These are phyloP conservation scores for Citrullus mucosospermus DNA, from an alignment of 306 rosid genomes.

Conservation along the genomic window DNA sequence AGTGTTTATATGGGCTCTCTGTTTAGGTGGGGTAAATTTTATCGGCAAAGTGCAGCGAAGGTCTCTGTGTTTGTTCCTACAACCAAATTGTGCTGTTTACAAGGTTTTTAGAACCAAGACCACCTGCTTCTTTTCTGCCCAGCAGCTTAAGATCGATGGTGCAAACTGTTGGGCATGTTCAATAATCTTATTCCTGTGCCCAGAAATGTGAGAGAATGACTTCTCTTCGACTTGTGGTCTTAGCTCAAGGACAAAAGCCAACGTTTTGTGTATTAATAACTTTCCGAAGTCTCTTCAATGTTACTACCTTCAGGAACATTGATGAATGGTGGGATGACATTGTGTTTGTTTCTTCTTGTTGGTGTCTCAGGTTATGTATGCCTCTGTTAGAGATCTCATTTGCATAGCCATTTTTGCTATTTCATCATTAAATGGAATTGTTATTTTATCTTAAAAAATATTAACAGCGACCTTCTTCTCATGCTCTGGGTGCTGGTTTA, in stretches of 20 bases:
- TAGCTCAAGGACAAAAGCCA: neutral
- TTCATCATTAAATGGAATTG: neutral
- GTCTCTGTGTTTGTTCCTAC: neutral
- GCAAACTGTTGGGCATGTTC: neutral
- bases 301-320: neutral
- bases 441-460: neutral
- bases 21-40: neutral
- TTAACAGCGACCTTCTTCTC: neutral
- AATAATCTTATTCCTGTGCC: neutral
- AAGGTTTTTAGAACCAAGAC: neutral
- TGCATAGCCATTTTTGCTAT: neutral
- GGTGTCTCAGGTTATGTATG: neutral
- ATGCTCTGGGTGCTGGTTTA: neutral
- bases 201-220: neutral
- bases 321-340: neutral
- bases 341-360: neutral
- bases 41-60: neutral
- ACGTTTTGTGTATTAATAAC: neutral
- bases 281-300: neutral
- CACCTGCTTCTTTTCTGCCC: neutral
- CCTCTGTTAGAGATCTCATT: neutral
- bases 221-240: neutral
- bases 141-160: neutral
- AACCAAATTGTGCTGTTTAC: neutral
- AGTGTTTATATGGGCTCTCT: neutral